These are phyloP conservation scores for Corinectria fuckeliana DNA, from an alignment of 2,329 filamentous ascomycete species.

Conservation along the genomic window DNA sequence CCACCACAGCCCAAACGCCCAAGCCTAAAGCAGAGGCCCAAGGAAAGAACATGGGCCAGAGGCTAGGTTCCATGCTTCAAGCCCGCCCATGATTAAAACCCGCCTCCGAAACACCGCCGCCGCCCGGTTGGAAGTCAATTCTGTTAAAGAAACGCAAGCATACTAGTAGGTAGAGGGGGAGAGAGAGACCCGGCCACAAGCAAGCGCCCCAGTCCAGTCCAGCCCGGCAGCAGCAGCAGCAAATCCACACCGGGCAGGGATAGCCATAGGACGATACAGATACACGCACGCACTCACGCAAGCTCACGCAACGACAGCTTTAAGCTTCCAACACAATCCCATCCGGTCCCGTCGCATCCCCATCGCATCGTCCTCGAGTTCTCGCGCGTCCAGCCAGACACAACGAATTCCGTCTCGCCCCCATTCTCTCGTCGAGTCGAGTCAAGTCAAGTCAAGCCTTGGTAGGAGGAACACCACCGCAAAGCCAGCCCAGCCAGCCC, in stretches of 20 bases:
- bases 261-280: slow-evolving; percentile 13
- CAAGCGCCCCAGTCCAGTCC: neutral
- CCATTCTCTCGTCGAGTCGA: neutral
- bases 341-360: slow-evolving; percentile 7
- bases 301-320: slow-evolving; percentile 11
- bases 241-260: neutral
- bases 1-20: slow-evolving; percentile 29
- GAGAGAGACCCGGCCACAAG: neutral
- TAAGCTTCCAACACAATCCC: slow-evolving; percentile 8
- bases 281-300: slow-evolving; percentile 18
- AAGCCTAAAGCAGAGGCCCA: slow-evolving; percentile 2
- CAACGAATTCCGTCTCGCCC: neutral
- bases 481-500: neutral
- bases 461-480: neutral
- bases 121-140: neutral
- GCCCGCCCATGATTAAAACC: neutral
- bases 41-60: neutral
- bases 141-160: neutral
- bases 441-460: no score
- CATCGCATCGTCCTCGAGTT: neutral
- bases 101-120: neutral
- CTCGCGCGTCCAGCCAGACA: neutral
- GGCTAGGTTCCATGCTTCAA: neutral
- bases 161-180: neutral
- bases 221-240: no score